These are phyloP conservation scores for Lipomyces japonicus DNA, from an alignment of 805 yeast species.

Conservation along the genomic window DNA sequence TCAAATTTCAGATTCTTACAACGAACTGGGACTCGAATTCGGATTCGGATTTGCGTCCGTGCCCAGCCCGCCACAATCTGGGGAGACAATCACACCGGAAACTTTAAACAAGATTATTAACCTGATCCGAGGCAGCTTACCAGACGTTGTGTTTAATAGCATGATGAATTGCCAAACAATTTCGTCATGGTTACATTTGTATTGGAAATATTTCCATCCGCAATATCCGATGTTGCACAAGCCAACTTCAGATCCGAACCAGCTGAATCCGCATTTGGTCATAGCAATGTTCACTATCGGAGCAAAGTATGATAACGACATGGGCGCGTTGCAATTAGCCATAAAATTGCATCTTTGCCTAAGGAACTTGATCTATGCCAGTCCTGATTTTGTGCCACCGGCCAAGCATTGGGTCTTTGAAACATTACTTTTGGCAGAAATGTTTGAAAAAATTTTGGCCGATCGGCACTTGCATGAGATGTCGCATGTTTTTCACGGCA, in stretches of 20 bases:
- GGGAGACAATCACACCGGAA: constrained; percentile 13
- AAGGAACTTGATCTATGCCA: constrained; percentile 17
- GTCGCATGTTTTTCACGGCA: constrained; percentile 36
- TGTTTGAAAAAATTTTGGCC: constrained; percentile 33
- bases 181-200: constrained; percentile 33
- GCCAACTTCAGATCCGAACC: constrained; percentile 35
- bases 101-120: constrained; percentile 9
- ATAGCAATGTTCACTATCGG: constrained; percentile 34
- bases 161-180: constrained; percentile 20
- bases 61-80: constrained; percentile 10
- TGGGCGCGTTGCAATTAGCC: constrained; percentile 5
- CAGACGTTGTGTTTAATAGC: constrained; percentile 9
- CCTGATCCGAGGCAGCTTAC: constrained; percentile 5
- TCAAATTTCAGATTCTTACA: background rate
- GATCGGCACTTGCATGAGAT: constrained; percentile 33
- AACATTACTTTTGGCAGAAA: constrained; percentile 31
- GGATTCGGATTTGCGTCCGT: background rate
- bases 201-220: constrained; percentile 40
- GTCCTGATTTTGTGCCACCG: constrained; percentile 31
- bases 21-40: background rate
- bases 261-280: constrained; percentile 29
- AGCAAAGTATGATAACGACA: constrained; percentile 30
- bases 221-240: constrained; percentile 44
- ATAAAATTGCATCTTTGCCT: constrained; percentile 14
- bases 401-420: constrained; percentile 33